phyloP scores from a whole-genome alignment of 805 yeast genomes.

The Saccharomycopsis olivae region DNA sequence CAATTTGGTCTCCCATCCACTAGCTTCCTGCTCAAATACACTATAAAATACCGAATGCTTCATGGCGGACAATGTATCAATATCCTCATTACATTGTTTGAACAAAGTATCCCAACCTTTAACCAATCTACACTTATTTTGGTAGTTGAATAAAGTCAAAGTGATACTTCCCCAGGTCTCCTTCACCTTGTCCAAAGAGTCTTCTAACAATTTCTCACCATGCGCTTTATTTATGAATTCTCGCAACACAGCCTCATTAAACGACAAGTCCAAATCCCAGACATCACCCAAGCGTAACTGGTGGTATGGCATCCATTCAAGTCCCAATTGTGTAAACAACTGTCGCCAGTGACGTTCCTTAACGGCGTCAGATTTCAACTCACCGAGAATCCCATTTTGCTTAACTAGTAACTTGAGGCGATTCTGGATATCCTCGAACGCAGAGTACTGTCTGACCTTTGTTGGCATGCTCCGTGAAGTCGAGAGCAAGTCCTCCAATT shows the following conservation, averaged over 20 bases:
- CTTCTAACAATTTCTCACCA: constrained; percentile 60
- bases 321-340: constrained; percentile 29
- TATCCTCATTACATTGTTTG: constrained; percentile 46
- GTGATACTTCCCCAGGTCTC: constrained; percentile 42
- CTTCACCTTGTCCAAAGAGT: constrained; percentile 39
- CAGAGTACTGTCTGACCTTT: constrained; percentile 53
- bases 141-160: constrained; percentile 45
- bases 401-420: constrained; percentile 32
- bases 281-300: constrained; percentile 46
- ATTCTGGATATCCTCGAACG: constrained; percentile 49
- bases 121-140: constrained; percentile 43
- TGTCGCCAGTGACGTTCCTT: constrained; percentile 58
- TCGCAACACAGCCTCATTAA: constrained; percentile 37
- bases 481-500: constrained; percentile 40
- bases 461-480: constrained; percentile 43
- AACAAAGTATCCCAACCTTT: constrained; percentile 59
- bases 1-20: constrained; percentile 46
- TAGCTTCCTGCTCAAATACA: constrained; percentile 48
- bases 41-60: constrained; percentile 51
- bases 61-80: constrained; percentile 59
- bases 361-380: constrained; percentile 46
- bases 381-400: constrained; percentile 29
- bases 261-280: constrained; percentile 41
- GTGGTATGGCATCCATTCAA: constrained; percentile 19
- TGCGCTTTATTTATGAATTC: constrained; percentile 51